phyloP scores from a whole-genome alignment of 495 filamentous ascomycete genomes.

The Rhypophila decipiens region DNA sequence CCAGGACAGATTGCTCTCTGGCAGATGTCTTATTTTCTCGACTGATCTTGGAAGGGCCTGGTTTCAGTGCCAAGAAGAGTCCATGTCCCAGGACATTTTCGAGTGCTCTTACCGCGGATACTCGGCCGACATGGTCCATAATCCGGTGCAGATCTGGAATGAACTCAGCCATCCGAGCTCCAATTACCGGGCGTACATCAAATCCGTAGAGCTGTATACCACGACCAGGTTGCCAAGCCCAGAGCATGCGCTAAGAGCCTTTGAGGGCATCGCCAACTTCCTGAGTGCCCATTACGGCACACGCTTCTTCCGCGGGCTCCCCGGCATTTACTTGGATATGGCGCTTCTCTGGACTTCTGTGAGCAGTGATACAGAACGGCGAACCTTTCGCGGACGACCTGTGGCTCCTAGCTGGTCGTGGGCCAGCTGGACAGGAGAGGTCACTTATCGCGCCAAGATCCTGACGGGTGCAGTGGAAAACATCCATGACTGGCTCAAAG shows the following conservation, averaged over 20 bases:
- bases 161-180: not conserved
- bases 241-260: constrained; percentile 1
- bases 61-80: constrained; percentile 6
- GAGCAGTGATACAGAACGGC: not conserved
- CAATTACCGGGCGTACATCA: constrained; percentile 4
- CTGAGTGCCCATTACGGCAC: not conserved
- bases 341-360: constrained; percentile 3
- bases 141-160: constrained; percentile 2
- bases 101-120: constrained; percentile 2
- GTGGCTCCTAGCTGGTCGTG: constrained; percentile 6
- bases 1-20: constrained; percentile 4
- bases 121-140: constrained; percentile 4
- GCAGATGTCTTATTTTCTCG: not conserved
- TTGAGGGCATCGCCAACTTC: constrained; percentile 2
- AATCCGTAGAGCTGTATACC: constrained; percentile 4
- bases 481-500: constrained; percentile 1
- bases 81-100: constrained; percentile 5
- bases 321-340: constrained; percentile 1
- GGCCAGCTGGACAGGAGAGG: constrained; percentile 4
- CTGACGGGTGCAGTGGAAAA: constrained; percentile 5
- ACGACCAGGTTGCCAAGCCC: not conserved
- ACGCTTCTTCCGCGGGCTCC: constrained; percentile 2
- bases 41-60: not conserved
- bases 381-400: not conserved
- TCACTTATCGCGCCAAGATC: not conserved